Percentiles rank a stretch among this genome's conserved stretches.
Conservation (phyloP, 164 flowering plant genomes). For the Sedum album region DNA sequence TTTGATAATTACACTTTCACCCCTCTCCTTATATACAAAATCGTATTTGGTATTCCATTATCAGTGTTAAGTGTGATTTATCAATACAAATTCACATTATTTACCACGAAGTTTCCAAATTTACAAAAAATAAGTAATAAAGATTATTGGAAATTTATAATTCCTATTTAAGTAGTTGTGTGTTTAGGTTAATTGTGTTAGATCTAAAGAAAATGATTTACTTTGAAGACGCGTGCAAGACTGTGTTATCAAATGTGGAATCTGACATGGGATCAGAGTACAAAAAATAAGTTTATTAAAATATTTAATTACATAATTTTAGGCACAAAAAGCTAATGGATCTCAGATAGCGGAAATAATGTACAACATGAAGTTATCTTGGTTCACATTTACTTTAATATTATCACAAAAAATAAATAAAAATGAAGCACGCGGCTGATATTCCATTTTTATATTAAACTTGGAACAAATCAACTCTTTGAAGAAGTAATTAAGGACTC, state of each 20-base stretch:
- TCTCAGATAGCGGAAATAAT: background rate
- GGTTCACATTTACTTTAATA: background rate
- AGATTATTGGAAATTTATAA: too few relatives aligned
- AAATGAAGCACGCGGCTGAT: background rate
- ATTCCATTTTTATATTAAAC: background rate
- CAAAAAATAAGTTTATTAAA: too few relatives aligned
- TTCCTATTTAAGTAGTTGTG: too few relatives aligned
- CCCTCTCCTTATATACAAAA: background rate
- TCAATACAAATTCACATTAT: too few relatives aligned
- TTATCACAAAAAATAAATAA: background rate
- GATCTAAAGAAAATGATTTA: background rate
- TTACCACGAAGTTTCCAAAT: too few relatives aligned
- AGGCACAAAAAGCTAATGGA: slow-evolving; percentile 4
- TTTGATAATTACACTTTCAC: background rate
- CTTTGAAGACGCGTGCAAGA: background rate
- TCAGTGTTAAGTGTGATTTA: too few relatives aligned
- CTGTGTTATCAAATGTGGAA: too few relatives aligned
- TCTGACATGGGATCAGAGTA: too few relatives aligned
- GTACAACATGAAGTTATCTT: background rate
- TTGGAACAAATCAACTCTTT: background rate
- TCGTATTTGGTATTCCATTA: too few relatives aligned
- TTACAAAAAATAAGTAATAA: too few relatives aligned
- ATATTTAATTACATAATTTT: background rate
- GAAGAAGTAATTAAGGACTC: background rate
- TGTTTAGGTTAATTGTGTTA: background rate